Conservation (phyloP, 1,139 yeast genomes). For the Suzukiozyma palmioleophila region DNA sequence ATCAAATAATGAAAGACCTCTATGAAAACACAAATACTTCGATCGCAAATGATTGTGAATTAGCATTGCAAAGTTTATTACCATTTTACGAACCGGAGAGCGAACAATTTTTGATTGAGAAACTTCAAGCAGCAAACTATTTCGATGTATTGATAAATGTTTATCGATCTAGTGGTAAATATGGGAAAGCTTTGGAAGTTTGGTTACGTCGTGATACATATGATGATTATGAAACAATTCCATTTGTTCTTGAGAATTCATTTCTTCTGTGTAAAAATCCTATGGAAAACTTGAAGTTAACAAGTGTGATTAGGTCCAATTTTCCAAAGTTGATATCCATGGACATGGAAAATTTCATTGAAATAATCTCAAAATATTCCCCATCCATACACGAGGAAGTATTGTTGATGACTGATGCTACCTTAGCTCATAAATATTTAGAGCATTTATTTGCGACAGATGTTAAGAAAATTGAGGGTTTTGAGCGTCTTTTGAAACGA, state of each 20-base stretch:
- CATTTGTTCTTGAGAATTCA: constrained; percentile 34
- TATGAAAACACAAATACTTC: constrained; percentile 40
- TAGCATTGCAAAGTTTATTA: constrained; percentile 65
- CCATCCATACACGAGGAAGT: constrained; percentile 37
- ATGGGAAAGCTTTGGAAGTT: constrained; percentile 42
- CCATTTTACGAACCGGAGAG: constrained; percentile 54
- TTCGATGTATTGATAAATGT: constrained; percentile 54
- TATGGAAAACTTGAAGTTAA: constrained; percentile 30
- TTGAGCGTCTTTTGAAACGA: constrained; percentile 15
- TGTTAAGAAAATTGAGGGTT: constrained; percentile 4
- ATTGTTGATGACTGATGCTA: constrained; percentile 23
- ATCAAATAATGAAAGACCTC: constrained; percentile 44
- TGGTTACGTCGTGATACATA: constrained; percentile 20
- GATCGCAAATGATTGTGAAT: constrained; percentile 58
- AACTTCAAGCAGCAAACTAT: constrained; percentile 51
- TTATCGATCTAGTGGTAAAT: constrained; percentile 51
- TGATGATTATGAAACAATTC: constrained; percentile 14
- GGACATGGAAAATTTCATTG: constrained; percentile 34
- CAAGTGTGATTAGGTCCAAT: constrained; percentile 29
- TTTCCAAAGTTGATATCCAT: constrained; percentile 32
- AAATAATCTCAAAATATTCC: constrained; percentile 29
- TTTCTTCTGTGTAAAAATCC: constrained; percentile 26
- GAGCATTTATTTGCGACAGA: constrained; percentile 13
- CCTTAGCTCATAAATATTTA: constrained; percentile 25
- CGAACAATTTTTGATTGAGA: constrained; percentile 45